Conservation (phyloP, 2,329 filamentous ascomycete species). For the Cladosporium colombiae region DNA sequence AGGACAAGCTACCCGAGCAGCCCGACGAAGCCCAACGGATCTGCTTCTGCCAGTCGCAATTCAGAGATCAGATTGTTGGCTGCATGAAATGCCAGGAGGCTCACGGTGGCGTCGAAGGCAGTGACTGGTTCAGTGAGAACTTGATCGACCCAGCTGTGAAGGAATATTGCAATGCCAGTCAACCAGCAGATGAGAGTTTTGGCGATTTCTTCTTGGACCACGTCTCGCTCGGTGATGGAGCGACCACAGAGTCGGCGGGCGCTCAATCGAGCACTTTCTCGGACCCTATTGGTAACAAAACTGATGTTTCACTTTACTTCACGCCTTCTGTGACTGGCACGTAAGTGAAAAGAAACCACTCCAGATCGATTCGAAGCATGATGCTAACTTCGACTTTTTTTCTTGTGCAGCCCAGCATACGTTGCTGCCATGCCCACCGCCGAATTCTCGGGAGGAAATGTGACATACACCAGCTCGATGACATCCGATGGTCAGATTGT, state of each 20-base stretch:
- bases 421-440: conserved; percentile 19
- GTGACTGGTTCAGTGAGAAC: conserved; percentile 3
- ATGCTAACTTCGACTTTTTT: not conserved
- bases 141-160: conserved; percentile 23
- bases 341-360: not conserved
- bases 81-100: conserved; percentile 29
- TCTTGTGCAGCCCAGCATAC: not conserved
- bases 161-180: conserved; percentile 31
- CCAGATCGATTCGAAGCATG: not conserved
- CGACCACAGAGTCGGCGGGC: not conserved
- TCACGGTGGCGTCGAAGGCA: conserved; percentile 25
- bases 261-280: conserved; percentile 23
- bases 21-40: conserved; percentile 30
- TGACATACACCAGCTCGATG: conserved; percentile 13
- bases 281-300: conserved; percentile 34
- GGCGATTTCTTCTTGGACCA: not conserved
- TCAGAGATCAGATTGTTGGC: conserved; percentile 26
- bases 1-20: not conserved
- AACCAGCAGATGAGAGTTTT: conserved; percentile 29
- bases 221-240: not conserved
- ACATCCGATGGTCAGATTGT: conserved; percentile 27
- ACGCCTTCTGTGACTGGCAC: conserved; percentile 32
- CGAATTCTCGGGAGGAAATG: conserved; percentile 24
- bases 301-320: conserved; percentile 33
- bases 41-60: conserved; percentile 33